Conservation (phyloP, 225 moss, liverwort and hornwort species). For the Anthoceros angustus region DNA sequence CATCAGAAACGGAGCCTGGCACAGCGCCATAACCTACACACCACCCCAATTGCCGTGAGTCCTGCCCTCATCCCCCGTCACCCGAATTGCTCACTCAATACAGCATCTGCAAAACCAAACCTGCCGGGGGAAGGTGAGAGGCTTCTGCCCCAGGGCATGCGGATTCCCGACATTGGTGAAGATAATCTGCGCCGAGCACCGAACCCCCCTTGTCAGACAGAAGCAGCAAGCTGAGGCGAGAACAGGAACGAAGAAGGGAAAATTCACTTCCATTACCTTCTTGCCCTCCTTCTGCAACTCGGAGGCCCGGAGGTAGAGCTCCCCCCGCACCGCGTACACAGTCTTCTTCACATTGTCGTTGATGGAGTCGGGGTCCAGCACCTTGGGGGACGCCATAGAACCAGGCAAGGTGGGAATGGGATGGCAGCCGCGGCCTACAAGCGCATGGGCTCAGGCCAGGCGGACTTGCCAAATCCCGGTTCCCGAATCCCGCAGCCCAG, state of each 20-base stretch:
- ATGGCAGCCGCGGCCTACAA: too few species aligned
- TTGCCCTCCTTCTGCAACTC: constrained; percentile 87
- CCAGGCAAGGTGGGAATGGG: too few species aligned
- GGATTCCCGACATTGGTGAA: constrained; percentile 97
- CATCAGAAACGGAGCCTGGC: constrained; percentile 84
- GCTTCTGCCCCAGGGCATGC: constrained; percentile 88
- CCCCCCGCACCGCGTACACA: constrained; percentile 81
- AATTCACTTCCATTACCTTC: constrained; percentile 17
- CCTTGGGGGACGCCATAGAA: constrained; percentile 43
- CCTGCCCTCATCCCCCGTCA: background rate
- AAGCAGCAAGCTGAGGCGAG: too few species aligned
- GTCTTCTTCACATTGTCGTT: constrained; percentile 95
- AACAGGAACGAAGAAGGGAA: background rate
- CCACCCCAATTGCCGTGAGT: background rate
- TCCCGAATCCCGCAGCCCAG: too few species aligned
- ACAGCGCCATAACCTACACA: constrained; percentile 72
- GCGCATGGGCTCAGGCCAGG: too few species aligned
- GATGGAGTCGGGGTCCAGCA: constrained; percentile 59
- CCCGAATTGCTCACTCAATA: background rate
- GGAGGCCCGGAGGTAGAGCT: constrained; percentile 80
- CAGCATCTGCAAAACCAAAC: constrained; percentile 11
- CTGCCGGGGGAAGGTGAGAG: constrained; percentile 83
- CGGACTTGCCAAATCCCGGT: too few species aligned
- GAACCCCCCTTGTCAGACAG: background rate
- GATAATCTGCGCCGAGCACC: constrained; percentile 37